Percentiles rank a stretch among this genome's conserved stretches.
Evolutionary conservation across 441 rosid genomes (phyloP).

Genomic region (Hypseocharis bilobata): DNA sequence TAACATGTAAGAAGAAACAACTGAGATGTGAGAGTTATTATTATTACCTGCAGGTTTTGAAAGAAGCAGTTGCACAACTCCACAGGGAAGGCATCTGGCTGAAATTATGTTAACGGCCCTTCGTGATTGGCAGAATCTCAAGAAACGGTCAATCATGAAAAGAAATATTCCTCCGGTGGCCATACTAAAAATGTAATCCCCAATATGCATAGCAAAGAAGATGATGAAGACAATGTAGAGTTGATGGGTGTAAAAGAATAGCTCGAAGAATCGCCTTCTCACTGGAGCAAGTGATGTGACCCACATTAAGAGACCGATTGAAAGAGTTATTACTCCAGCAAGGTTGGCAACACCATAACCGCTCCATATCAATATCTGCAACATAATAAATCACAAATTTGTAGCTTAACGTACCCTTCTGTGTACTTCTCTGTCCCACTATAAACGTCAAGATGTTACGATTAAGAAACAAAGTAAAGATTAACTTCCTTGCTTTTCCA

Average conservation of each 20-base stretch:
- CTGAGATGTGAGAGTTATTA: background rate
- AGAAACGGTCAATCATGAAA: conserved; percentile 54
- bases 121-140: conserved; percentile 59
- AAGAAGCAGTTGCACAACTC: conserved; percentile 46
- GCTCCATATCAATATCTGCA: conserved; percentile 51
- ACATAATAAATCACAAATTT: conserved; percentile 5
- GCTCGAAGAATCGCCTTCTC: conserved; percentile 47
- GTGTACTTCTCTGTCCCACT: background rate
- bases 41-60: conserved; percentile 48
- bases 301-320: conserved; percentile 62
- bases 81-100: conserved; percentile 50
- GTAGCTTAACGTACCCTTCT: background rate
- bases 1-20: background rate
- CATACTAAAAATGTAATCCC: conserved; percentile 43
- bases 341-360: conserved; percentile 37
- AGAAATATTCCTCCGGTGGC: conserved; percentile 52
- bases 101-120: conserved; percentile 43
- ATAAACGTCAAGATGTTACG: too few species aligned
- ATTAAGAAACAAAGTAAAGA: too few species aligned
- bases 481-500: too few species aligned
- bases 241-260: conserved; percentile 68
- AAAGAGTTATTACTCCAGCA: conserved; percentile 53
- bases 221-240: conserved; percentile 48
- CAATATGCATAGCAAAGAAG: conserved; percentile 56
- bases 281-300: conserved; percentile 45